These are phyloP conservation scores for Trichoderma harzianum DNA, from an alignment of 2,329 filamentous ascomycete genomes.

Conservation along the genomic window DNA sequence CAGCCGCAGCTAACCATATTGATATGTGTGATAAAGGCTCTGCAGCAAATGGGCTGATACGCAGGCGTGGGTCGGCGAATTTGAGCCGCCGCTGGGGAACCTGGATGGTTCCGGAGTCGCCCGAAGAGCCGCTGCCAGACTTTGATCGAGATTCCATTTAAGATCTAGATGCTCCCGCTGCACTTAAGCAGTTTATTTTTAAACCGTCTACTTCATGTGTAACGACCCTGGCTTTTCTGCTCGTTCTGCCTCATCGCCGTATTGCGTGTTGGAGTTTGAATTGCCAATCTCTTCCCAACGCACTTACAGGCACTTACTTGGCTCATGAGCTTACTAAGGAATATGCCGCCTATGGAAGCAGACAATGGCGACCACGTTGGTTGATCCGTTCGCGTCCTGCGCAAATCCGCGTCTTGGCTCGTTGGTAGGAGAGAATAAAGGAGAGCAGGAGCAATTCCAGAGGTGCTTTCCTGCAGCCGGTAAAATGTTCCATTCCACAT, in stretches of 20 bases:
- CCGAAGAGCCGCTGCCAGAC: background rate
- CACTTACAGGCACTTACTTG: background rate
- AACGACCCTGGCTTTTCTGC: background rate
- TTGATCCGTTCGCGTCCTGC: background rate
- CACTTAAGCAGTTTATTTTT: background rate
- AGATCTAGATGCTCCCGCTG: slow-evolving; percentile 2
- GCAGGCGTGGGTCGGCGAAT: background rate
- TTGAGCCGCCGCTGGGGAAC: background rate
- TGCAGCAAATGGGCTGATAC: background rate
- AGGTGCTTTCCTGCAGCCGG: background rate
- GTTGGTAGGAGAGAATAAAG: background rate
- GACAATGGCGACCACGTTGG: background rate
- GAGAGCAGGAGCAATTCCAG: background rate
- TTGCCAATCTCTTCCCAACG: background rate
- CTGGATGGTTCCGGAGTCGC: slow-evolving; percentile 14
- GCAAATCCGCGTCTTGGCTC: background rate
- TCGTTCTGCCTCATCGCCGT: background rate
- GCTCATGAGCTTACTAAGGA: background rate
- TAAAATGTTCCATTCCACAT: background rate
- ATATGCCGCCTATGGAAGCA: background rate
- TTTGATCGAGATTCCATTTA: slow-evolving; percentile 7
- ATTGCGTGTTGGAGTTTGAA: background rate
- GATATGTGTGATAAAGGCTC: background rate
- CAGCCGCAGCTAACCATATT: background rate
- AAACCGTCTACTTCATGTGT: background rate